Conservation (phyloP, 2,329 filamentous ascomycete genomes). For the Coniella lustricola region DNA sequence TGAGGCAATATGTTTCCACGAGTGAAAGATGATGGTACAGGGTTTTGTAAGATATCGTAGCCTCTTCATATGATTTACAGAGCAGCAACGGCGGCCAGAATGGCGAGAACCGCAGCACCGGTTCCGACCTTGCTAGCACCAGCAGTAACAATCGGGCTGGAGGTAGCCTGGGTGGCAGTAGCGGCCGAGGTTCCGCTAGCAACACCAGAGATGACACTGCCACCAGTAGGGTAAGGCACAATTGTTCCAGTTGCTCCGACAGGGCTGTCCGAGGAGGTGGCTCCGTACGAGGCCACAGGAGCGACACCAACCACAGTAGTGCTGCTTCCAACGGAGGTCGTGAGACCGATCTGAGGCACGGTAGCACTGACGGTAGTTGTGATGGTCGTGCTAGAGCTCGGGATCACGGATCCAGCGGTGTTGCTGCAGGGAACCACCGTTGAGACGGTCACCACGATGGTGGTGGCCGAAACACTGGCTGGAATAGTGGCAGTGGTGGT, state of each 20-base stretch:
- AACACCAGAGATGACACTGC: conserved; percentile 19
- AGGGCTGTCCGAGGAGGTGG: conserved; percentile 20
- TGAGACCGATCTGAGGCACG: conserved; percentile 47
- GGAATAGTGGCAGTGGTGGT: conserved; percentile 41
- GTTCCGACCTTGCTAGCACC: conserved; percentile 31
- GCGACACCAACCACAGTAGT: conserved; percentile 32
- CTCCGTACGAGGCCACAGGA: conserved; percentile 30
- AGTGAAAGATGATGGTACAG: conserved; percentile 3
- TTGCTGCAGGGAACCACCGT: conserved; percentile 44
- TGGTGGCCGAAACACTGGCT: conserved; percentile 34
- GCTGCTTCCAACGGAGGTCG: conserved; percentile 24
- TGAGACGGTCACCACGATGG: conserved; percentile 42
- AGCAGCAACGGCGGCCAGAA: conserved; percentile 37
- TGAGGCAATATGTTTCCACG: background rate
- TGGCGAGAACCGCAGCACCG: conserved; percentile 37
- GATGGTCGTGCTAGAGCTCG: conserved; percentile 45
- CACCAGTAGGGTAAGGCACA: conserved; percentile 19
- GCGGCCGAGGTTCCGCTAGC: conserved; percentile 28
- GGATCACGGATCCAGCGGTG: conserved; percentile 37
- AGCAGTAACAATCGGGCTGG: conserved; percentile 26
- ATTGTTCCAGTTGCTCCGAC: conserved; percentile 20
- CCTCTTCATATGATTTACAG: conserved; percentile 32
- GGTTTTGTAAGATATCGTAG: background rate
- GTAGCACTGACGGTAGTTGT: conserved; percentile 34
- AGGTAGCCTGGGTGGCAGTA: conserved; percentile 26